Percentiles rank a stretch among this genome's conserved stretches.
Evolutionary conservation across 495 filamentous ascomycete species (phyloP).

Genomic region (Oidiodendron maius): DNA sequence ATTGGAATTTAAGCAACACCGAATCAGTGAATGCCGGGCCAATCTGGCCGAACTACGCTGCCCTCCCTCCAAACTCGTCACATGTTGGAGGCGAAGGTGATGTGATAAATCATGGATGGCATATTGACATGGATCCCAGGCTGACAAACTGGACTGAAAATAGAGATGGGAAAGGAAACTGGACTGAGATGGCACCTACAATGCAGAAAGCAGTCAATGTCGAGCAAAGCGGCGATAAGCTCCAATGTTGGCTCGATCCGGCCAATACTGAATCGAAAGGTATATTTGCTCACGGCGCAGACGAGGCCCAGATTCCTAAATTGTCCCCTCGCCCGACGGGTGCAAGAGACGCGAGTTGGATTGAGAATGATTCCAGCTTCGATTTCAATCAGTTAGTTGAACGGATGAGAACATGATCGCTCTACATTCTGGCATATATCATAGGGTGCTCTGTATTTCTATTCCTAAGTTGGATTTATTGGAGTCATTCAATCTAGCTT

Average conservation of each 20-base stretch:
- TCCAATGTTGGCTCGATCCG: conserved; percentile 9
- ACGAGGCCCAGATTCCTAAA: background rate
- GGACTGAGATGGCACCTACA: background rate
- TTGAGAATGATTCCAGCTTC: background rate
- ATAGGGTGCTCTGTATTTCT: no score
- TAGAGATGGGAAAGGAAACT: conserved; percentile 1
- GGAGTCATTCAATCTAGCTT: no score
- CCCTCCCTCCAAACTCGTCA: conserved; percentile 6
- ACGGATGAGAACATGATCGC: background rate
- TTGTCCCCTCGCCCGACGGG: background rate
- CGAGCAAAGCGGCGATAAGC: conserved; percentile 10
- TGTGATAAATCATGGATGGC: conserved; percentile 3
- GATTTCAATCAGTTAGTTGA: background rate
- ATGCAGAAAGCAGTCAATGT: background rate
- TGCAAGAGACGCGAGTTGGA: background rate
- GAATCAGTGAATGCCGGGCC: conserved; percentile 13
- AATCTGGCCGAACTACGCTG: conserved; percentile 11
- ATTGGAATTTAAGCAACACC: conserved; percentile 8
- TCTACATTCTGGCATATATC: no score
- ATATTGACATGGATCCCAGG: background rate
- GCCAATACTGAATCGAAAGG: background rate
- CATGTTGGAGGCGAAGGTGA: conserved; percentile 4
- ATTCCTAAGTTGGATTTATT: no score
- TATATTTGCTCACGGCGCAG: background rate
- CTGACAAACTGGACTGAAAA: background rate